These are phyloP conservation scores for Calocybe gambosa DNA, from an alignment of 1,284 basidiomycete genomes.

Conservation along the genomic window DNA sequence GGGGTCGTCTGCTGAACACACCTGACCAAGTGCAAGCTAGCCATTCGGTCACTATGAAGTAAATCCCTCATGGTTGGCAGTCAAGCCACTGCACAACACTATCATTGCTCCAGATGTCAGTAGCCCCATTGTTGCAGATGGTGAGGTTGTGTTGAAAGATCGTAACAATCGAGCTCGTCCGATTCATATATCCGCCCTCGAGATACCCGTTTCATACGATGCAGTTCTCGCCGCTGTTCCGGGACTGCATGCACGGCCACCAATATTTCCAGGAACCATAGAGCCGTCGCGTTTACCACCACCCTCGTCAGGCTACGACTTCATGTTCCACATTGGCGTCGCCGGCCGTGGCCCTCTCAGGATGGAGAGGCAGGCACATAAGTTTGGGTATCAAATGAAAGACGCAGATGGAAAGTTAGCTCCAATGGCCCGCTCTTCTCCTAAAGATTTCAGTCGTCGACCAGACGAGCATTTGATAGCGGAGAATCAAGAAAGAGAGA, in stretches of 20 bases:
- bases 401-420: conserved; percentile 57
- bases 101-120: conserved; percentile 37
- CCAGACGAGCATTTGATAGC: conserved; percentile 21
- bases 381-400: conserved; percentile 65
- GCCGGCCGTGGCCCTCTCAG: conserved; percentile 59
- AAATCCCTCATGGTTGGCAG: conserved; percentile 63
- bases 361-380: conserved; percentile 64
- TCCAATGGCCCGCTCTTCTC: conserved; percentile 37
- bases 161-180: conserved; percentile 18
- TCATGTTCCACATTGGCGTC: conserved; percentile 68
- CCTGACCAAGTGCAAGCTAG: conserved; percentile 28
- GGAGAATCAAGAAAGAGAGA: conserved; percentile 30
- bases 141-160: conserved; percentile 10
- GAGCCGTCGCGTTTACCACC: conserved; percentile 31
- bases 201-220: conserved; percentile 58
- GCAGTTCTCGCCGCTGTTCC: conserved; percentile 55
- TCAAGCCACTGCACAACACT: conserved; percentile 48
- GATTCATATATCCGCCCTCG: conserved; percentile 56
- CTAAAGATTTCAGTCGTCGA: conserved; percentile 29
- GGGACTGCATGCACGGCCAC: conserved; percentile 56
- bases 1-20: conserved; percentile 3
- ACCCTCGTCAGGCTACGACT: conserved; percentile 61
- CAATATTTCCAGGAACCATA: conserved; percentile 39
- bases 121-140: conserved; percentile 21
- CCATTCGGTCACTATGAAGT: conserved; percentile 48